phyloP scores from a whole-genome alignment of 2,329 filamentous ascomycete species.

The Colletotrichum tabaci region DNA sequence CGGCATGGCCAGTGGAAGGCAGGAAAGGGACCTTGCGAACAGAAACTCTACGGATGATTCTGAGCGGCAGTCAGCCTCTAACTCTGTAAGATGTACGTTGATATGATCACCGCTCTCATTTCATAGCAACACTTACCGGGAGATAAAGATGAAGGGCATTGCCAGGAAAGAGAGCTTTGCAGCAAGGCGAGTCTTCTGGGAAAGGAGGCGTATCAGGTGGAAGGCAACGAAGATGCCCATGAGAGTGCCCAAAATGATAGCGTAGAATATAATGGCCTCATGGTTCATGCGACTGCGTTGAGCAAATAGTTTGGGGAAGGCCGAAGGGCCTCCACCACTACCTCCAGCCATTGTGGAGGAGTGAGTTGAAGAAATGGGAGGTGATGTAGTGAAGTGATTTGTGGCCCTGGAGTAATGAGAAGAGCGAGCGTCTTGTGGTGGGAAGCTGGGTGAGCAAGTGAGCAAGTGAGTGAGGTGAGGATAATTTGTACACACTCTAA shows the following conservation, averaged over 20 bases:
- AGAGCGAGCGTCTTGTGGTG: background rate
- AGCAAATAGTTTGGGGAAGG: slow-evolving; percentile 35
- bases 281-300: slow-evolving; percentile 45
- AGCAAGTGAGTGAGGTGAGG: background rate
- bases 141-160: slow-evolving; percentile 33
- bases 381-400: background rate
- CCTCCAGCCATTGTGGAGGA: slow-evolving; percentile 27
- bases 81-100: background rate
- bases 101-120: background rate
- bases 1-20: slow-evolving; percentile 49
- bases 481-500: background rate
- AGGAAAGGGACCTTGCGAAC: slow-evolving; percentile 39
- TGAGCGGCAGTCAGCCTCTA: slow-evolving; percentile 15
- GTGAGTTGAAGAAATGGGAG: background rate
- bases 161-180: slow-evolving; percentile 18
- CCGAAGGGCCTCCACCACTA: slow-evolving; percentile 13
- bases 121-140: slow-evolving; percentile 27
- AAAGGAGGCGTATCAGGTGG: slow-evolving; percentile 37
- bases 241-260: slow-evolving; percentile 32
- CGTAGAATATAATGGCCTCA: slow-evolving; percentile 46
- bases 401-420: background rate
- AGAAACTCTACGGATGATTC: slow-evolving; percentile 32
- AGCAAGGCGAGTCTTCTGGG: slow-evolving; percentile 25
- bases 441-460: background rate
- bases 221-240: slow-evolving; percentile 34